A percentile compares a stretch with the other conserved stretches of the same genome.
phyloP scores from a whole-genome alignment of 2,329 filamentous ascomycete genomes.

The Hawksworthiomyces lignivorus region DNA sequence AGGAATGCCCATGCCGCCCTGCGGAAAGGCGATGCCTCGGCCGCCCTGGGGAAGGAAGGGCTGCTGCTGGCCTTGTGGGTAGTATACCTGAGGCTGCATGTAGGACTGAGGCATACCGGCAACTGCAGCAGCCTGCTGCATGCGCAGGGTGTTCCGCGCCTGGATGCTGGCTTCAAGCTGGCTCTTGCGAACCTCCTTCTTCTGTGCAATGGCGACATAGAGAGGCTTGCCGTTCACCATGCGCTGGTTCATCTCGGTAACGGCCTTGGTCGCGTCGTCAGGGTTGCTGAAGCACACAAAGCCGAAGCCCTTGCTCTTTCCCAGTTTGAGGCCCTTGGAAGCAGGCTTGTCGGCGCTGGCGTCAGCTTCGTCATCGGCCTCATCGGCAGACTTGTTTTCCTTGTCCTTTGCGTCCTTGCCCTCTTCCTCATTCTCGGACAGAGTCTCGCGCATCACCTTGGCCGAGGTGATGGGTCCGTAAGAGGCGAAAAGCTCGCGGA shows the following conservation, averaged over 20 bases:
- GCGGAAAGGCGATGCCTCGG: slow-evolving; percentile 60
- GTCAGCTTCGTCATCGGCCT: slow-evolving; percentile 8
- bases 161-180: slow-evolving; percentile 99
- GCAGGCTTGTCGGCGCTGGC: slow-evolving; percentile 46
- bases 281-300: slow-evolving; percentile 99
- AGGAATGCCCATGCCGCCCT: slow-evolving; percentile 57
- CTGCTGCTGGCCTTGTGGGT: slow-evolving; percentile 73
- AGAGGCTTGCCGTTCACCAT: slow-evolving; percentile 97
- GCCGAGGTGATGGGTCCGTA: slow-evolving; percentile 96
- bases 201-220: slow-evolving; percentile 95
- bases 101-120: slow-evolving; percentile 81
- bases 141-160: slow-evolving; percentile 94
- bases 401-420: slow-evolving; percentile 61
- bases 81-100: slow-evolving; percentile 90
- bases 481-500: slow-evolving; percentile 84
- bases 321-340: slow-evolving; percentile 64
- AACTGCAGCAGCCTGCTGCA: slow-evolving; percentile 92
- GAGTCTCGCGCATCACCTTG: slow-evolving; percentile 94
- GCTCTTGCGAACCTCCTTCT: slow-evolving; percentile 98
- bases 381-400: slow-evolving; percentile 55
- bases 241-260: slow-evolving; percentile 99
- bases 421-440: slow-evolving; percentile 48
- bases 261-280: slow-evolving; percentile 97
- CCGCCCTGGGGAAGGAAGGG: slow-evolving; percentile 56
- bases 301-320: slow-evolving; percentile 99